Evolutionary conservation across 2,329 filamentous ascomycete genomes (phyloP), one percentile per base, ranked within the genome.

Genomic region (Fusarium hostae): DNA sequence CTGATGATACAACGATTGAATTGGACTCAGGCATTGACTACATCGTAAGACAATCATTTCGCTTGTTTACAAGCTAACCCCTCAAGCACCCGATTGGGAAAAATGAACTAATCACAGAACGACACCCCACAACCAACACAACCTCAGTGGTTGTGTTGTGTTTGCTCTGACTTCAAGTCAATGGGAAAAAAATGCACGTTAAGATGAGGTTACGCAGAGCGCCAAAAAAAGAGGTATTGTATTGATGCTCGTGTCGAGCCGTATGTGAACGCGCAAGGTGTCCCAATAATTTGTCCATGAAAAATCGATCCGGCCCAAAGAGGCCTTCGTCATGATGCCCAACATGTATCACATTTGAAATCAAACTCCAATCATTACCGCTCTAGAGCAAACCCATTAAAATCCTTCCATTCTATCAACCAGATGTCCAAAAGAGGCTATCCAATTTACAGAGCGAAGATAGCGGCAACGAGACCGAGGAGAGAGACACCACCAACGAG

Each of bases 371-470:
- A 59, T 68, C 71, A 77, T 76, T 73, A 77, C 55, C 66, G 63
- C 73, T 68, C 52, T 67, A 66, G 54, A 57, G 57, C 45, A 68
- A 60, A 64, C 63, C 54, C 71, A 70, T 75, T 74, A 75, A 75
- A 43, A 59, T 74, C 72, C 75, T 58, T 62, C 56, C 41, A 12
- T 35, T 48, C 20, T 51, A 63, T 22, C 26, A 70, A 66, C 50
- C 26, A 64, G 62, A 48, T 28, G 48, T 20, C 43, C 65, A 40
- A 26, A 35, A 37, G 22, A 24, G 55, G 57, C 48, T 41, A 54
- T 45, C 56, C 62, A 64, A 66, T 77, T 83, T 86, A 89, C 76
- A 89, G 76, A 74, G 85, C 85, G 60, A 88, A 71, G 68, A 88
- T 73, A 63, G 86, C 87, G 71, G 83, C 86, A 28, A 85, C 28